Evolutionary conservation across 2,329 filamentous ascomycete species (phyloP), one percentile per base, ranked within the genome.

Genomic region (Talaromyces sp.): DNA sequence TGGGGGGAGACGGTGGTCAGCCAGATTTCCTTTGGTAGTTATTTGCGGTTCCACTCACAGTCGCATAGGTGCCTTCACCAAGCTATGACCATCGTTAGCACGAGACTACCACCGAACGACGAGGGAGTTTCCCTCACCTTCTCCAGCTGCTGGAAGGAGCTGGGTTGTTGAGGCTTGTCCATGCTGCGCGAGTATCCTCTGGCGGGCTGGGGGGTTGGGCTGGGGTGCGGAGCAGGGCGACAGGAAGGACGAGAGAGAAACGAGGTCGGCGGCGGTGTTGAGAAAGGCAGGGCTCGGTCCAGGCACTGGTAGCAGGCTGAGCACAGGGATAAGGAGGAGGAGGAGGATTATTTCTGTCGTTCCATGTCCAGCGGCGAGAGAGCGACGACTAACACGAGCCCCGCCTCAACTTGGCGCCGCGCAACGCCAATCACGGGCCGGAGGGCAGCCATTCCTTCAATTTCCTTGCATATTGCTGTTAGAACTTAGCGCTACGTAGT

Each of bases 81-180:
- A 99, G 85, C 89, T 81, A 53, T 57, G 18, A 34, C 27, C 54
- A 59, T 54, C 56, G 64, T 86, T 63, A 71, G 69, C 62, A 44
- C 63, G 52, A 28, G 42, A 53, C 36, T 54, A 31, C 23, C 31
- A 62, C 57, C 30, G 52, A 30, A 61, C 50, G 16, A 40, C 23
- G 7, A 52, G 23, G 23, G 23, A 2, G 23, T 23, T 23, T 23
- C 23, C 23, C 66, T 57, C 70, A 81, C 79, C 78, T 94, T 99
- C 80, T 99, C 95, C 76, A 98, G 86, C 87, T 98, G 95, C 85
- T 98, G 94, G 83, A 99, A 99, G 65, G 94, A 98, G 81, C 90
- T 96, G 61, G 94, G 93, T 72, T 97, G 92, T 72, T 90, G 84
- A 76, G 96, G 91, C 73, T 91, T 90, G 79, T 97, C 94, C 94